Evolutionary conservation across 1,284 basidiomycete genomes (phyloP).

Genomic region (Fistulinella cinereoalba): DNA sequence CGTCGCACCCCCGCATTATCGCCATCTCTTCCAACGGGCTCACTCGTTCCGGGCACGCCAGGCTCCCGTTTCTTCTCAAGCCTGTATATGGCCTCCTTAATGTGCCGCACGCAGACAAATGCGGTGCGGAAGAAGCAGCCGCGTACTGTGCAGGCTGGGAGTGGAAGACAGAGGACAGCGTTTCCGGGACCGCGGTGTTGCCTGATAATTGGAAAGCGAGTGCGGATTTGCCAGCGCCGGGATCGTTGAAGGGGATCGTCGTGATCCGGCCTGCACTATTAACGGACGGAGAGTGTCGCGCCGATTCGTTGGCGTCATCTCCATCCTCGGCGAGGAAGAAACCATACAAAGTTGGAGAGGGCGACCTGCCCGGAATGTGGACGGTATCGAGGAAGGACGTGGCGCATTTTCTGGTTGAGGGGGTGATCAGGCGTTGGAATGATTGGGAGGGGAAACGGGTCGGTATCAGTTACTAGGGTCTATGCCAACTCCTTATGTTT

Average conservation of each 20-base stretch:
- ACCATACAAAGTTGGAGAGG: conserved; percentile 39
- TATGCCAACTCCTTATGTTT: neutral
- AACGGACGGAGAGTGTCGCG: conserved; percentile 55
- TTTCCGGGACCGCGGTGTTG: conserved; percentile 37
- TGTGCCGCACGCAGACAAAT: conserved; percentile 54
- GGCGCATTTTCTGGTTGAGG: conserved; percentile 61
- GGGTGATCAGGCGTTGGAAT: conserved; percentile 47
- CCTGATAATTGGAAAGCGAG: conserved; percentile 39
- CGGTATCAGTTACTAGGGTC: conserved; percentile 38
- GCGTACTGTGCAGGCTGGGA: conserved; percentile 44
- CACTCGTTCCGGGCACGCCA: conserved; percentile 40
- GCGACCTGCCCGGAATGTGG: conserved; percentile 41
- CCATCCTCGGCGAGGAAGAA: neutral
- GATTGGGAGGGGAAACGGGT: conserved; percentile 49
- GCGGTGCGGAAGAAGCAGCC: conserved; percentile 49
- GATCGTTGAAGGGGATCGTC: conserved; percentile 44
- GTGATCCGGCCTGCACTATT: conserved; percentile 57
- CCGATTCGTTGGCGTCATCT: conserved; percentile 14
- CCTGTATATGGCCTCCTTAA: conserved; percentile 44
- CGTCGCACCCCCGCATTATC: conserved; percentile 47
- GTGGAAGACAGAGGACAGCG: conserved; percentile 42
- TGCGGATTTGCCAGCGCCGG: conserved; percentile 37
- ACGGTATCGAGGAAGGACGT: conserved; percentile 62
- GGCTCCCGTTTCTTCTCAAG: conserved; percentile 49
- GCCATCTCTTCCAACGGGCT: conserved; percentile 52